phyloP scores from a whole-genome alignment of 2,329 filamentous ascomycete genomes.

The Xylaria sp. region DNA sequence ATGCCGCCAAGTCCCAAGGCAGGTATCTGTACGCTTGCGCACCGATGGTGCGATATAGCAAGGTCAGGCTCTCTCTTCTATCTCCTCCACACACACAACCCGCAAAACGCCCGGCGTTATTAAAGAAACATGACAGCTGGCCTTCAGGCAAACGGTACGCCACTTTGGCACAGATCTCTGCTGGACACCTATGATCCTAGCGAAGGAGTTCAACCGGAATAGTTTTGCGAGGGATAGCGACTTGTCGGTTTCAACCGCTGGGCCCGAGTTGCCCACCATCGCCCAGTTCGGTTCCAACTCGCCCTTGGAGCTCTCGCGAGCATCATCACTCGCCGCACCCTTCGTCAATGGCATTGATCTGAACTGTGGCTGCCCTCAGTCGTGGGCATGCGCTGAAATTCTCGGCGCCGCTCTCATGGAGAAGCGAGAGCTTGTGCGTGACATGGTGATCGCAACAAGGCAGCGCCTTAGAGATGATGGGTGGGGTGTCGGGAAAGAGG shows the following conservation, averaged over 20 bases:
- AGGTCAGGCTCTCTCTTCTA: slow-evolving; percentile 19
- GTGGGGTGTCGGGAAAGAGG: slow-evolving; percentile 51
- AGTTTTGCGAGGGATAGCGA: slow-evolving; percentile 66
- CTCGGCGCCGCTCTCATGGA: slow-evolving; percentile 74
- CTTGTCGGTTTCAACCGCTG: slow-evolving; percentile 62
- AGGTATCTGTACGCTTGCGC: slow-evolving; percentile 53
- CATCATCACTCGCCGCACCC: slow-evolving; percentile 65
- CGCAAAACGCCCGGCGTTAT: background rate
- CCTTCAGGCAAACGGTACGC: slow-evolving; percentile 70
- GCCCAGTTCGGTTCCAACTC: slow-evolving; percentile 71
- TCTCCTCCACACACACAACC: no score
- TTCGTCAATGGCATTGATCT: slow-evolving; percentile 69
- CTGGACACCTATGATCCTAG: slow-evolving; percentile 75
- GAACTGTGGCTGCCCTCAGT: slow-evolving; percentile 76
- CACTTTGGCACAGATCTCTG: slow-evolving; percentile 69
- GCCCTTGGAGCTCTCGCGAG: slow-evolving; percentile 65
- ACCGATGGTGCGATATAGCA: slow-evolving; percentile 48
- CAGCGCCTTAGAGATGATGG: slow-evolving; percentile 56
- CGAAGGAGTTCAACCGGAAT: slow-evolving; percentile 71
- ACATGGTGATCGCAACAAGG: slow-evolving; percentile 67
- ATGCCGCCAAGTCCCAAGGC: slow-evolving; percentile 46
- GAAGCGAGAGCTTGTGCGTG: slow-evolving; percentile 65
- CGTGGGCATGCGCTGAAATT: slow-evolving; percentile 71
- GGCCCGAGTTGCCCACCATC: slow-evolving; percentile 62
- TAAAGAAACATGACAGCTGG: slow-evolving; percentile 47